Evolutionary conservation across 139 green algal genomes (phyloP), one percentile per base, ranked within the genome.

Genomic region (Coccomyxa sp.): DNA sequence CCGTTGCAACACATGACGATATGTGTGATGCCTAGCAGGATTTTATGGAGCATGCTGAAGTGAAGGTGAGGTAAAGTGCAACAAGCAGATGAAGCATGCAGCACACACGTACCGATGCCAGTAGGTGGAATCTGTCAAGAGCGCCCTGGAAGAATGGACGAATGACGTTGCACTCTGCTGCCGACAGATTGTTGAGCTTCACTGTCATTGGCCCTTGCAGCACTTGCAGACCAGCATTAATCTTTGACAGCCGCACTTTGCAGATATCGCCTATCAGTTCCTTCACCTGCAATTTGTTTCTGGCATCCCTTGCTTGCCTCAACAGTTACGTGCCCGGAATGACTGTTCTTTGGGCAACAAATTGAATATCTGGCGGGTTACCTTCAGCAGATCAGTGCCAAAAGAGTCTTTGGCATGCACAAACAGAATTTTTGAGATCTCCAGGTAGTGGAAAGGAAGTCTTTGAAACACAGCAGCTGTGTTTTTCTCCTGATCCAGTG

Each of bases 81-180:
- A 51, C 3, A 3, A 51, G 38, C 38, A 51, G 7, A 51, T 7
- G 38, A 51, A 51, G 38, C 38, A 51, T 51, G 38, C 3, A 51
- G 38, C 38, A 51, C 38, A 51, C 38, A 71, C 76, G 10, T 80
- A 92, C 91, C 87, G 90, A 88, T 18, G 80, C 79, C 0, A 94
- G 82, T 58, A 90, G 88, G 12, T 89, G 84, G 58, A 92, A 95
- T 59, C 88, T 87, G 66, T 93, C 83, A 23, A 96, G 82, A 0
- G 89, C 84, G 28, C 86, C 90, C 71, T 90, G 88, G 81, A 96
- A 94, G 77, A 94, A 91, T 32, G 89, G 86, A 0, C 93, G 89
- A 80, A 96, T 94, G 79, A 94, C 89, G 87, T 97, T 97, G 88
- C 90, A 88, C 86, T 98, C 95, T 81, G 94, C 92, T 13, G 90